These are phyloP conservation scores for Cinnamomum micranthum DNA, from an alignment of 164 flowering plant genomes.

Conservation along the genomic window DNA sequence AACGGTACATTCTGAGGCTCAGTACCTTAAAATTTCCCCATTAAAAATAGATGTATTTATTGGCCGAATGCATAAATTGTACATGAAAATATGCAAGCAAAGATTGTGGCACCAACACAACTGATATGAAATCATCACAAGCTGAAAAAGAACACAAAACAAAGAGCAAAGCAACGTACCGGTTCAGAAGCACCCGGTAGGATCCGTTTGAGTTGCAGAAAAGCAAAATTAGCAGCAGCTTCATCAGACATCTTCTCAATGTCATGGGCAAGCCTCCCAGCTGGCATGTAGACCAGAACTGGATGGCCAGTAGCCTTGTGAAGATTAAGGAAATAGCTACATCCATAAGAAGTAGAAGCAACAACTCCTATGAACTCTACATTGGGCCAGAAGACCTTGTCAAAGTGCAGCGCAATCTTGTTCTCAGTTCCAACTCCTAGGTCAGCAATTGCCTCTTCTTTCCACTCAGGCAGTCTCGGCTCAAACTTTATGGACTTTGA, in stretches of 20 bases:
- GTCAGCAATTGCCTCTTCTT: constrained; percentile 72
- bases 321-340: constrained; percentile 94
- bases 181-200: constrained; percentile 87
- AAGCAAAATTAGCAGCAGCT: constrained; percentile 86
- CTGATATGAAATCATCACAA: not conserved
- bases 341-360: constrained; percentile 72
- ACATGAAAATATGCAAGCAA: too few relatives aligned
- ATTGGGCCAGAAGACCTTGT: constrained; percentile 93
- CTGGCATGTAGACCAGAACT: constrained; percentile 96
- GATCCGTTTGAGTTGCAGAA: constrained; percentile 67
- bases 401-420: constrained; percentile 80
- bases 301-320: constrained; percentile 92
- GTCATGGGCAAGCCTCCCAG: constrained; percentile 82
- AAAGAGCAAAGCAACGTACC: constrained; percentile 29
- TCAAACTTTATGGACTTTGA: constrained; percentile 60
- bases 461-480: constrained; percentile 91
- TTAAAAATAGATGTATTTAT: too few relatives aligned
- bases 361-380: constrained; percentile 95
- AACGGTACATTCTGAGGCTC: too few relatives aligned
- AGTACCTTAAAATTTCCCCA: too few relatives aligned
- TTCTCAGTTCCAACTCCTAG: constrained; percentile 91
- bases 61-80: too few relatives aligned
- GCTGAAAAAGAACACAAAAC: not conserved
- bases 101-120: too few relatives aligned
- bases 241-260: constrained; percentile 92